Evolutionary conservation across 2,329 filamentous ascomycete species (phyloP).

Genomic region (Sordariomycetes sp.): DNA sequence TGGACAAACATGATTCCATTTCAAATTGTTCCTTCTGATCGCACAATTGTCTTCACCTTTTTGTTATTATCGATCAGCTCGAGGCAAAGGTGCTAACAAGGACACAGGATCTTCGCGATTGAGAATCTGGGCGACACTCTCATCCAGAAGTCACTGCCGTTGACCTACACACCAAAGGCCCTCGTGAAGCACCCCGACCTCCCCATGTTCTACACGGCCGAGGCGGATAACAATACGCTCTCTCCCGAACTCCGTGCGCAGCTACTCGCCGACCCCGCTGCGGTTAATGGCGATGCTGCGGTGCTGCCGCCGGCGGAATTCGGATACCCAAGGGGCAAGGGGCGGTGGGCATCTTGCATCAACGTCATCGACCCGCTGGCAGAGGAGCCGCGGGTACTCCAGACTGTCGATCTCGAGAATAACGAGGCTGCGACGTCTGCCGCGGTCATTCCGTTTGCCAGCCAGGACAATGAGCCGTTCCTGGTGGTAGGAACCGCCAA

Average conservation of each 20-base stretch:
- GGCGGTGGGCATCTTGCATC: slow-evolving; percentile 93
- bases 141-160: slow-evolving; percentile 71
- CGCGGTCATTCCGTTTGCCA: slow-evolving; percentile 72
- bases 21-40: slow-evolving; percentile 98
- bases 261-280: slow-evolving; percentile 57
- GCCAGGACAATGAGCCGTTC: slow-evolving; percentile 79
- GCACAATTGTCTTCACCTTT: slow-evolving; percentile 5
- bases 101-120: slow-evolving; percentile 69
- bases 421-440: slow-evolving; percentile 89
- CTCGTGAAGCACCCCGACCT: slow-evolving; percentile 80
- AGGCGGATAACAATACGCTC: slow-evolving; percentile 85
- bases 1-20: slow-evolving; percentile 36
- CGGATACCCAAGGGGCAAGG: slow-evolving; percentile 70
- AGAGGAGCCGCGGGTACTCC: slow-evolving; percentile 55
- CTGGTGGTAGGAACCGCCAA: slow-evolving; percentile 91
- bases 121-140: slow-evolving; percentile 77
- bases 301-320: slow-evolving; percentile 64
- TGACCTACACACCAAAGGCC: slow-evolving; percentile 82
- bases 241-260: slow-evolving; percentile 65
- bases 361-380: slow-evolving; percentile 75
- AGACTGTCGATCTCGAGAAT: slow-evolving; percentile 69
- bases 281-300: slow-evolving; percentile 54
- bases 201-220: slow-evolving; percentile 85
- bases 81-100: not conserved
- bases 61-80: slow-evolving; percentile 10